Conservation (phyloP, 2,329 filamentous ascomycete genomes). For the Xylaria sp. region DNA sequence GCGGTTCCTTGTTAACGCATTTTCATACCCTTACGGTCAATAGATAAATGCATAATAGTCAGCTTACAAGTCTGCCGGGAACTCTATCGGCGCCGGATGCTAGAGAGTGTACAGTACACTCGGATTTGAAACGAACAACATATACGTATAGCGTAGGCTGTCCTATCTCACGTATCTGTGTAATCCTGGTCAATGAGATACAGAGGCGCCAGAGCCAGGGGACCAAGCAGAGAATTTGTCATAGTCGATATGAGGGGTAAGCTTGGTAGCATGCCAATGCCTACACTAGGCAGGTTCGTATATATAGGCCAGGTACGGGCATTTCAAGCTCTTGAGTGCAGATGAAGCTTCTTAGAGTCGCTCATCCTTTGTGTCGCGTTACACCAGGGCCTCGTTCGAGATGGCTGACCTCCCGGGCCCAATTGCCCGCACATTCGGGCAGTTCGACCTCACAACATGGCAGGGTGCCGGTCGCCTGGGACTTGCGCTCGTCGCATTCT, state of each 20-base stretch:
- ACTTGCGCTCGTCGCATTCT: slow-evolving; percentile 22
- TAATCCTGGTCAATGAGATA: slow-evolving; percentile 19
- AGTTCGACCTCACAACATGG: slow-evolving; percentile 30
- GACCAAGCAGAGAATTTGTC: slow-evolving; percentile 31
- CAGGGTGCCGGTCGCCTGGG: slow-evolving; percentile 26
- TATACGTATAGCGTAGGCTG: no score
- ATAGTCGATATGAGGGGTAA: slow-evolving; percentile 22
- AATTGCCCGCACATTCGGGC: slow-evolving; percentile 24
- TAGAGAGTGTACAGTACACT: not conserved
- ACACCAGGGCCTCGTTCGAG: slow-evolving; percentile 1
- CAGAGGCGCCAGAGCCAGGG: not conserved
- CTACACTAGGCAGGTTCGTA: slow-evolving; percentile 7
- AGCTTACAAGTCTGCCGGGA: slow-evolving; percentile 17
- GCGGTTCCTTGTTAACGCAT: slow-evolving; percentile 1
- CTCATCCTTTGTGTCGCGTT: not conserved
- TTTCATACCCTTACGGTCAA: slow-evolving; percentile 2
- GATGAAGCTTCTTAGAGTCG: slow-evolving; percentile 16
- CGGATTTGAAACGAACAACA: slow-evolving; percentile 9
- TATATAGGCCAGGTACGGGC: slow-evolving; percentile 12
- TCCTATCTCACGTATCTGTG: not conserved
- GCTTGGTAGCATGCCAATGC: not conserved
- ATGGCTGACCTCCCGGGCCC: slow-evolving; percentile 31
- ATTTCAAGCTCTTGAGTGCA: not conserved
- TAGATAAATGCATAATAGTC: slow-evolving; percentile 5
- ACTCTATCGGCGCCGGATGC: slow-evolving; percentile 1